phyloP scores from a whole-genome alignment of 148 eudicot genomes.

The Diospyros lotus region DNA sequence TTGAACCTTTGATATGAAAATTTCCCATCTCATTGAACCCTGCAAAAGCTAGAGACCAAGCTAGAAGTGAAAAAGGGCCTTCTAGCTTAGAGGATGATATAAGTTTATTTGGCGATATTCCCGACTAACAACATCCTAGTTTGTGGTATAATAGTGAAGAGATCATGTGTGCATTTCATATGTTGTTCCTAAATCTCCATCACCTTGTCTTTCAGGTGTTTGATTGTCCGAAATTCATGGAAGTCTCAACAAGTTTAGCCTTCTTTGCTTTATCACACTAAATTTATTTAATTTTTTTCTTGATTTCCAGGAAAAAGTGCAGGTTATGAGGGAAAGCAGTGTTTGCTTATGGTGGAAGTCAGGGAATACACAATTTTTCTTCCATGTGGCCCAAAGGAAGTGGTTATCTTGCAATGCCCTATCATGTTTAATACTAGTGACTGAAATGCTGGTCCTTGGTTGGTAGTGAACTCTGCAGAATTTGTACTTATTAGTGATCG shows the following conservation, averaged over 20 bases:
- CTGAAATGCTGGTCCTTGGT: neutral
- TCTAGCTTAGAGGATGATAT: too few relatives aligned
- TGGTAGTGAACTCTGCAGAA: neutral
- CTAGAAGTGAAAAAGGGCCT: neutral
- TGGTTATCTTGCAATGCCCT: neutral
- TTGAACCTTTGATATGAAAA: neutral
- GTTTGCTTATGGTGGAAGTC: neutral
- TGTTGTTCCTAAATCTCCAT: too few relatives aligned
- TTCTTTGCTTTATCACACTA: neutral
- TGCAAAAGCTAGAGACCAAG: neutral
- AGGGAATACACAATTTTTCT: conserved; percentile 10
- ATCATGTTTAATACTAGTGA: conserved; percentile 2
- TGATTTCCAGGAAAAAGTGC: conserved; percentile 9
- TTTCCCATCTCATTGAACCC: neutral
- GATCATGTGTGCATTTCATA: too few relatives aligned
- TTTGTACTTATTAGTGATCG: neutral
- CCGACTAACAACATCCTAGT: neutral
- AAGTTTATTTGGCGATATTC: too few relatives aligned
- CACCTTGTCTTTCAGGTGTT: too few relatives aligned
- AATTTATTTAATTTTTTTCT: neutral
- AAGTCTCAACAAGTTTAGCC: neutral
- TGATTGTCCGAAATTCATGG: neutral
- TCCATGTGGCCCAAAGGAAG: conserved; percentile 9
- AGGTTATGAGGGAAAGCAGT: neutral
- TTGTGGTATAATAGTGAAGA: neutral